These are phyloP conservation scores for Lodderomyces parapsilosis DNA, from an alignment of 1,139 yeast genomes.

Conservation along the genomic window DNA sequence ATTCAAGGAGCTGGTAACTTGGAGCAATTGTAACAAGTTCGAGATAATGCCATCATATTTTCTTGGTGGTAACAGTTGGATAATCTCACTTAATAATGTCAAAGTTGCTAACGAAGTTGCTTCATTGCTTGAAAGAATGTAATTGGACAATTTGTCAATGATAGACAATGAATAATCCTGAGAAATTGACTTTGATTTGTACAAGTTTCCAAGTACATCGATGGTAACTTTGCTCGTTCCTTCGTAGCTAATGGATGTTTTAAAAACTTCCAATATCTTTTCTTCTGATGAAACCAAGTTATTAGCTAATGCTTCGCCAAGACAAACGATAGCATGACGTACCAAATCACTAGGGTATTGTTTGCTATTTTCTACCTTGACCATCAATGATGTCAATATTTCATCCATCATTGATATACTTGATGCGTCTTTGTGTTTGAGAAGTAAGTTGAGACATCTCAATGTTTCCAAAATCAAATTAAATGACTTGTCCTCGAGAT, in stretches of 20 bases:
- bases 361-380: slow-evolving; percentile 38
- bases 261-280: slow-evolving; percentile 18
- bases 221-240: slow-evolving; percentile 34
- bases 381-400: slow-evolving; percentile 21
- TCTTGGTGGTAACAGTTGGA: slow-evolving; percentile 7
- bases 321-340: slow-evolving; percentile 40
- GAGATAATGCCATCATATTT: slow-evolving; percentile 6
- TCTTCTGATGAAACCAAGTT: slow-evolving; percentile 14
- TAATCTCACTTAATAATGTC: slow-evolving; percentile 20
- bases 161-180: slow-evolving; percentile 18
- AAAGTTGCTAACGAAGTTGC: slow-evolving; percentile 24
- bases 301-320: slow-evolving; percentile 26
- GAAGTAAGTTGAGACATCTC: slow-evolving; percentile 23
- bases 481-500: slow-evolving; percentile 34
- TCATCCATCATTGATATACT: slow-evolving; percentile 27
- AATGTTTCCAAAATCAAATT: slow-evolving; percentile 54
- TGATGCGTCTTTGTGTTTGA: slow-evolving; percentile 19
- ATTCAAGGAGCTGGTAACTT: slow-evolving; percentile 12
- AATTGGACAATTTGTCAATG: slow-evolving; percentile 18
- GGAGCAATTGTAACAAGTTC: slow-evolving; percentile 14
- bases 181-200: slow-evolving; percentile 18
- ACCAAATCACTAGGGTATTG: slow-evolving; percentile 52
- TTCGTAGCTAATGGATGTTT: slow-evolving; percentile 32
- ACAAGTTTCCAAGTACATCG: slow-evolving; percentile 28
- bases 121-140: slow-evolving; percentile 27